These are phyloP conservation scores for Przewalskia tangutica DNA, from an alignment of 257 asterid species.

Conservation along the genomic window DNA sequence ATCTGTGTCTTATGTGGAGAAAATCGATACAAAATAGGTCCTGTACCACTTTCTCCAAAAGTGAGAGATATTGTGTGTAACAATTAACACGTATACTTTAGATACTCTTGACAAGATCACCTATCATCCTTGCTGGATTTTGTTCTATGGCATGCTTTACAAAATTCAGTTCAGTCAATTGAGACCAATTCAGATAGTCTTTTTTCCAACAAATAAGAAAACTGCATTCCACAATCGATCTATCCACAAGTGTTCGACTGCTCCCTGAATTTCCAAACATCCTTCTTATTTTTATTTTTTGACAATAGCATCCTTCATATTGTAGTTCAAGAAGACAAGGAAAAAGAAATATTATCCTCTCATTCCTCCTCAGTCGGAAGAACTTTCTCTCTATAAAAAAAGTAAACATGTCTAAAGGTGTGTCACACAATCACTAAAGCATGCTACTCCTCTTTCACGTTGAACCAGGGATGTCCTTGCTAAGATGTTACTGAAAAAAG, in stretches of 20 bases:
- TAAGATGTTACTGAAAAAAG: background rate
- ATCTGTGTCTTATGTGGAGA: background rate
- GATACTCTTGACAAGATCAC: background rate
- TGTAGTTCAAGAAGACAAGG: background rate
- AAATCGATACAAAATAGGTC: background rate
- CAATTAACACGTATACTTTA: constrained; percentile 1
- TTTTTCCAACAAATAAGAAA: background rate
- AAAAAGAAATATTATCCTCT: background rate
- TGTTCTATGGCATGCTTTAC: background rate
- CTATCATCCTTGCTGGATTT: constrained; percentile 3
- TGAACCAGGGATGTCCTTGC: background rate
- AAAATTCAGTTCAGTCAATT: background rate
- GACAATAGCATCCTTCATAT: too few species aligned
- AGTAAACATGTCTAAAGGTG: background rate
- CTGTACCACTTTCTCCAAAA: background rate
- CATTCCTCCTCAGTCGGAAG: background rate
- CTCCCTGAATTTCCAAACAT: background rate
- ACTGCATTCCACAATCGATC: background rate
- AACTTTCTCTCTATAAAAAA: background rate
- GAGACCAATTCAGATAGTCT: background rate
- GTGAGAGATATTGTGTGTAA: background rate
- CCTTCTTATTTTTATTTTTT: too few species aligned
- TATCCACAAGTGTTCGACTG: background rate
- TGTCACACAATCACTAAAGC: background rate
- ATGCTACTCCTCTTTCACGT: background rate